phyloP scores from a whole-genome alignment of 805 yeast genomes.

The Isabelozyma pseudorhagii region DNA sequence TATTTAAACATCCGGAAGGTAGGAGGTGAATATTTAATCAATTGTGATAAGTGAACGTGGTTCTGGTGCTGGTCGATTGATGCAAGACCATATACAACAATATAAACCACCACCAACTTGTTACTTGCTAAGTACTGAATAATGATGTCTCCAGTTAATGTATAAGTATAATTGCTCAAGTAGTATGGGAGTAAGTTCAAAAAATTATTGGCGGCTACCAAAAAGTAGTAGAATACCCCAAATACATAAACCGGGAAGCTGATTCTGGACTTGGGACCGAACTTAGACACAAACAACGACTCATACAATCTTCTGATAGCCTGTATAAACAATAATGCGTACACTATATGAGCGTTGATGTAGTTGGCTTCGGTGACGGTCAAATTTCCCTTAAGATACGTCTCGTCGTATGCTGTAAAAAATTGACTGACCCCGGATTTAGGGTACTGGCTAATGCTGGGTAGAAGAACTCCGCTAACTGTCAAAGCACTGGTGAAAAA shows the following conservation, averaged over 20 bases:
- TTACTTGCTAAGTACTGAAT: conserved; percentile 8
- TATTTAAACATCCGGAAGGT: conserved; percentile 43
- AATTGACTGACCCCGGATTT: conserved; percentile 2
- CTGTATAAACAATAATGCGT: conserved; percentile 39
- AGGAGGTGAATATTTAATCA: conserved; percentile 60
- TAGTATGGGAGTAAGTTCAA: conserved; percentile 13
- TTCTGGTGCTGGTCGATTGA: conserved; percentile 52
- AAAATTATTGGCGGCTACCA: conserved; percentile 40
- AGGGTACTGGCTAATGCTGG: conserved; percentile 3
- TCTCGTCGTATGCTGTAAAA: background rate
- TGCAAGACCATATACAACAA: conserved; percentile 45
- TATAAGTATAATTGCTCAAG: conserved; percentile 1
- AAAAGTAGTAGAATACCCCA: conserved; percentile 58
- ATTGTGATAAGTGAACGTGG: conserved; percentile 47
- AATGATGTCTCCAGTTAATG: conserved; percentile 9
- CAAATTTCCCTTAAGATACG: background rate
- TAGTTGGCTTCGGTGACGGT: conserved; percentile 10
- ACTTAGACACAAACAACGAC: conserved; percentile 47
- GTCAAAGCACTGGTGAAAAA: background rate
- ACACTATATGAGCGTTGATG: conserved; percentile 11
- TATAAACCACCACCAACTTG: conserved; percentile 3
- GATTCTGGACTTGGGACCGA: conserved; percentile 49
- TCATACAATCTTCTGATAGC: conserved; percentile 55
- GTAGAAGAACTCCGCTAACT: background rate
- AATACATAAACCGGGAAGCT: conserved; percentile 64